Evolutionary conservation across 768 basidiomycete species (phyloP), one percentile per base, ranked within the genome.

Genomic region (Termitomyces sp.): DNA sequence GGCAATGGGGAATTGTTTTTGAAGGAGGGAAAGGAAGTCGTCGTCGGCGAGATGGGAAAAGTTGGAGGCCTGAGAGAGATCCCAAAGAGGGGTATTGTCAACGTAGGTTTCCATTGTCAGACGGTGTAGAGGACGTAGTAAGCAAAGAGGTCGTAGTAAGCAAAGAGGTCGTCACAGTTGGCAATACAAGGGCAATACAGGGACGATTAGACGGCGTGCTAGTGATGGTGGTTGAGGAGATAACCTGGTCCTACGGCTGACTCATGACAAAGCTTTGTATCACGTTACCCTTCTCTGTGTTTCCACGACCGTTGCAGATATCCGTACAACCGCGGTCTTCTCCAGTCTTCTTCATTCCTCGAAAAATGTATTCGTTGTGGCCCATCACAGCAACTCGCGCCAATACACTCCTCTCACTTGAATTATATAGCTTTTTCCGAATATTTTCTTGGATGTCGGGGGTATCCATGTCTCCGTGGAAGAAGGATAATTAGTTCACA

Each of bases 21-120:
- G 84, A 2, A 92, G 77, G 49, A 90, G 76, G 11, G 85, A 81
- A 43, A 91, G 79, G 58, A 92, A 88, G 70, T 90, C 87, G 63
- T 84, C 84, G 65, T 90, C 88, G 11, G 83, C 77, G 42, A 90
- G 69, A 43, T 84, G 82, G 6, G 85, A 76, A 72, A 88, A 82
- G 34, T 79, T 69, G 19, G 78, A 67, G 14, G 80, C 70, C 58
- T 83, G 81, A 2, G 83, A 72, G 55, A 87, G 74, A 62, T 88
- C 86, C 87, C 88, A 89, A 66, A 87, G 77, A 19, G 80, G 72
- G 41, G 79, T 70, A 28, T 74, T 59, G 59, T 78, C 69, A 28
- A 74, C 58, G 58, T 72, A 79, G 34, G 80, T 62, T 46, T 83
- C 80, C 84, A 85, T 85, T 59, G 65, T 53, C 47, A 45, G 42